A percentile compares a stretch with the other conserved stretches of the same genome.
Conservation (phyloP, 768 basidiomycete genomes). For the Solioccasus polychromus region DNA sequence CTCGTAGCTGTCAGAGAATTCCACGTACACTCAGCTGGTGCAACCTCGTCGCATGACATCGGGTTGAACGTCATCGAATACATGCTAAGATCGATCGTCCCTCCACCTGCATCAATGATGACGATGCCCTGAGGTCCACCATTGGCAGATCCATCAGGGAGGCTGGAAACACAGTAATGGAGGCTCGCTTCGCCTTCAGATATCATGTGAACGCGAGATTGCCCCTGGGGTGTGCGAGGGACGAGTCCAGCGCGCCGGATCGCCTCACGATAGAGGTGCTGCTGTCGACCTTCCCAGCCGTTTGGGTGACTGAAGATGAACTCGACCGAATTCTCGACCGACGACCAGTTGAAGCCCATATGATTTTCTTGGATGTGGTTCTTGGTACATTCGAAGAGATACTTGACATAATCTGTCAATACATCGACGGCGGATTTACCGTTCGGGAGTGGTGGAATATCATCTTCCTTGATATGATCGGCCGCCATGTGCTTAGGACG, state of each 20-base stretch:
- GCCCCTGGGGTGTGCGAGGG: conserved; percentile 8
- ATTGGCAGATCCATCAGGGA: conserved; percentile 9
- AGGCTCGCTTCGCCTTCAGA: conserved; percentile 23
- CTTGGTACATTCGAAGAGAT: conserved; percentile 13
- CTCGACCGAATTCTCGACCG: conserved; percentile 11
- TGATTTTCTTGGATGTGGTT: conserved; percentile 17
- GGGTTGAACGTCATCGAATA: conserved; percentile 25
- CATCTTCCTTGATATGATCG: conserved; percentile 16
- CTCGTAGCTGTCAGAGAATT: neutral
- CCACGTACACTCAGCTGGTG: conserved; percentile 25
- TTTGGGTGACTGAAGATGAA: conserved; percentile 28
- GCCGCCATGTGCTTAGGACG: conserved; percentile 14
- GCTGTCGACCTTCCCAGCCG: conserved; percentile 28
- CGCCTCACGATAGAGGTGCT: conserved; percentile 21
- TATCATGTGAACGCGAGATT: conserved; percentile 19
- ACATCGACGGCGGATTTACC: conserved; percentile 17
- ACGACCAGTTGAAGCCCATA: conserved; percentile 14
- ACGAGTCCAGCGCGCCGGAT: conserved; percentile 19
- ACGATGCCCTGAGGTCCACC: conserved; percentile 33
- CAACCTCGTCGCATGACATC: conserved; percentile 32
- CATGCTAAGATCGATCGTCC: conserved; percentile 37
- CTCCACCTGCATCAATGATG: conserved; percentile 13
- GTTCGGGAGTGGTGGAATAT: conserved; percentile 30
- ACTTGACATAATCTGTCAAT: conserved; percentile 24
- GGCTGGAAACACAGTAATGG: conserved; percentile 39